Conservation (phyloP, 139 green algal genomes). For the Coelastrella sp. region DNA sequence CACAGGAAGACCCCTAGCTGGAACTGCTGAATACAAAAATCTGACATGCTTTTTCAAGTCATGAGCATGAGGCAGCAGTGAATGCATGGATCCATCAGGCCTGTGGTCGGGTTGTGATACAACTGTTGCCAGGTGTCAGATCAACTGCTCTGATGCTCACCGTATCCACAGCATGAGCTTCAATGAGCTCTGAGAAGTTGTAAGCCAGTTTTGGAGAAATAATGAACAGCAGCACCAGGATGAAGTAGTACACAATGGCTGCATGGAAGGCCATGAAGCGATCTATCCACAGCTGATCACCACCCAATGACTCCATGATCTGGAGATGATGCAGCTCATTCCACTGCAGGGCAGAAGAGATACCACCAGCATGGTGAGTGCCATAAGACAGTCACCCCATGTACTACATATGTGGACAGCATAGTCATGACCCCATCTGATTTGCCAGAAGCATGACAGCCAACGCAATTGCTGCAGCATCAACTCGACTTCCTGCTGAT, state of each 20-base stretch:
- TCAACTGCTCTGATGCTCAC: slow-evolving; percentile 59
- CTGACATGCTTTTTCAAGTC: too few relatives aligned
- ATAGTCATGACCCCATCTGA: too few relatives aligned
- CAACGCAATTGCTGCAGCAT: too few relatives aligned
- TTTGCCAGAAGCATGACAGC: too few relatives aligned
- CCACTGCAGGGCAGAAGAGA: neutral
- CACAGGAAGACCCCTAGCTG: too few relatives aligned
- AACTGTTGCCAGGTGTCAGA: too few relatives aligned
- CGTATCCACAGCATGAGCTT: slow-evolving; percentile 92
- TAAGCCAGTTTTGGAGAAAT: slow-evolving; percentile 88
- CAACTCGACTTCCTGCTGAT: too few relatives aligned
- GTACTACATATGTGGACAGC: neutral
- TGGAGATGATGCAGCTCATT: slow-evolving; percentile 64
- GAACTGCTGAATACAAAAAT: too few relatives aligned
- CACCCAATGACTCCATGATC: slow-evolving; percentile 97
- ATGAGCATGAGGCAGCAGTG: too few relatives aligned
- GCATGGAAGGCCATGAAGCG: slow-evolving; percentile 77
- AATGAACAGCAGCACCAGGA: slow-evolving; percentile 74
- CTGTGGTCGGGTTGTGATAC: too few relatives aligned
- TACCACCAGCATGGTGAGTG: too few relatives aligned
- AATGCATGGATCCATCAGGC: too few relatives aligned
- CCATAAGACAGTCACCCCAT: neutral
- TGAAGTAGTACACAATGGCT: slow-evolving; percentile 88
- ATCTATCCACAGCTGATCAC: slow-evolving; percentile 93
- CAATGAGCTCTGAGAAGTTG: slow-evolving; percentile 91